Base-by-base conservation (phyloP, 805 yeast species). In the Metschnikowia continentalis region DNA sequence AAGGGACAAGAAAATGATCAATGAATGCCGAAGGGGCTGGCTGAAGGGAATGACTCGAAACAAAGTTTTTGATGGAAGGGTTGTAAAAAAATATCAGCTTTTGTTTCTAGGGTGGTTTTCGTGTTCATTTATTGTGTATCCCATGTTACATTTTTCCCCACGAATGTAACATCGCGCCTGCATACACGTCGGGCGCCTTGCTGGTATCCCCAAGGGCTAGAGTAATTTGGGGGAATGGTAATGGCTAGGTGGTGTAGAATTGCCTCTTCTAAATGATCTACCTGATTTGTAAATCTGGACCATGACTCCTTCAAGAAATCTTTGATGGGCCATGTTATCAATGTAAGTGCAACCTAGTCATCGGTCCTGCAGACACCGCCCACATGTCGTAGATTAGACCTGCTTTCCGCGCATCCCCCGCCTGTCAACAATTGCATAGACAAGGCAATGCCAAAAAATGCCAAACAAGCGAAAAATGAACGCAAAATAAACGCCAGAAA, bases 101-200 rank as follows among this genome's bases (percentile, higher is more conserved):
- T 26, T 26, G 30, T 8, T 26, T 26, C 8, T 26, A 5, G 23
- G 15, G 10, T 14, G 15, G 26, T 7, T 22, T 13, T 20, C 42
- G 17, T 39, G 32, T 3, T 20, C 35, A 26, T 40, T 26, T 40
- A 40, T 40, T 26, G 22, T 17, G 20, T 5, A 10, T 20, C 39
- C 47, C 32, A 43, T 43, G 47, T 43, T 43, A 22, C 47, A 43
- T 35, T 43, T 22, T 33, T 30, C 35, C n/a, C 35, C 36, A n/a
- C 32, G 5, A 2, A 20, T 43, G 47, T 33, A 13, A 22, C 47
- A 35, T 35, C 2, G 5, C 2, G 5, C 36, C 46, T 42, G 46
- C 46, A 42, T 26, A 26, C 13, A 26, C 30, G 2, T 26, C 23
- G 11, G 11, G 10, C 11, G 11, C 5, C 11, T 26, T 26, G 30